Percentiles rank a stretch among this genome's conserved stretches.
These are phyloP conservation scores for Xylogone sp. DNA, from an alignment of 2,329 filamentous ascomycete genomes.

Conservation along the genomic window DNA sequence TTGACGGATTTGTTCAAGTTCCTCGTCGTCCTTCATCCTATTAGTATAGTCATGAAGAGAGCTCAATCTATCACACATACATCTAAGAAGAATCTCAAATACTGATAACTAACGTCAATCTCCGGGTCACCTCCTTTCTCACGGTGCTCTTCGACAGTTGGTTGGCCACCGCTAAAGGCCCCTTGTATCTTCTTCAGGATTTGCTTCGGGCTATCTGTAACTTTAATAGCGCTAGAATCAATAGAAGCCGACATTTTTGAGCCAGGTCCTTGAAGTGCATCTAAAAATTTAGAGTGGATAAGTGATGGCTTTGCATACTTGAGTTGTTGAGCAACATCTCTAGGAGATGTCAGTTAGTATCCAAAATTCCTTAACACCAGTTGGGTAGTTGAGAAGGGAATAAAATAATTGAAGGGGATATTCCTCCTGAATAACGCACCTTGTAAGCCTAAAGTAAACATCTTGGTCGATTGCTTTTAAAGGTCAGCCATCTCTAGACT, in stretches of 20 bases:
- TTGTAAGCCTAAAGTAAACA: constrained; percentile 64
- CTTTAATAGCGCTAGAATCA: constrained; percentile 81
- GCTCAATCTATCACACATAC: constrained; percentile 51
- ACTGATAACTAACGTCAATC: constrained; percentile 87
- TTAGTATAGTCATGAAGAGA: neutral
- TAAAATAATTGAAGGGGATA: too few relatives aligned
- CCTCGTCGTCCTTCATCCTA: constrained; percentile 28
- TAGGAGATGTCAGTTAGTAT: too few relatives aligned
- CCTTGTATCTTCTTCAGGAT: constrained; percentile 90
- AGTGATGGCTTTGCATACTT: constrained; percentile 75
- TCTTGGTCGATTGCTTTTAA: constrained; percentile 53
- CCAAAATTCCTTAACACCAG: too few relatives aligned
- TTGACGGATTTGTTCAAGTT: constrained; percentile 51
- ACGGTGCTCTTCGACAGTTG: constrained; percentile 77
- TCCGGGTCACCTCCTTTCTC: constrained; percentile 81
- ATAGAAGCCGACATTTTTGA: constrained; percentile 87
- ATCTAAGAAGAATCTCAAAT: constrained; percentile 89
- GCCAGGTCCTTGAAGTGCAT: constrained; percentile 84
- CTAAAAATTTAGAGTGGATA: constrained; percentile 85
- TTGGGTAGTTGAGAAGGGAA: too few relatives aligned
- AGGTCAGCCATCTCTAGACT: too few relatives aligned
- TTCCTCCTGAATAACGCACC: too few relatives aligned
- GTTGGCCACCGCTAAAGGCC: constrained; percentile 89
- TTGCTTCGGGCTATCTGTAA: constrained; percentile 82
- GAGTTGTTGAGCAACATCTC: constrained; percentile 76